Evolutionary conservation across 2,329 filamentous ascomycete species (phyloP), one percentile per base, ranked within the genome.

Genomic region (Dendrostoma leiphaemia): DNA sequence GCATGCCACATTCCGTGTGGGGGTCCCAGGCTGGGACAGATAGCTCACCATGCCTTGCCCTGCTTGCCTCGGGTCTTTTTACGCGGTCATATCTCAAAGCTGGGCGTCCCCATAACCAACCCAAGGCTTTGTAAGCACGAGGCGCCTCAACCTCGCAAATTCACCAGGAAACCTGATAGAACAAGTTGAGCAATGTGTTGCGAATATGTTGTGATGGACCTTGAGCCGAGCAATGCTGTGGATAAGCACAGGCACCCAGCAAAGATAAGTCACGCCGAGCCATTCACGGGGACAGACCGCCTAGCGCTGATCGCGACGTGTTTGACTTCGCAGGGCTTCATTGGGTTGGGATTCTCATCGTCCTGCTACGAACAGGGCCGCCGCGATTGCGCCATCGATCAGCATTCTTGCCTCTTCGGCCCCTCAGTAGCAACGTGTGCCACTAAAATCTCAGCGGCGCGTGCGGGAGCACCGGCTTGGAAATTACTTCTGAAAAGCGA

Each of bases 161-260:
- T 4, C 2, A 17, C 15, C 26, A 32, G 50, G 23, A 19, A 17
- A 49, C 12, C 13, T 17, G 34, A 51, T 55, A 43, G n/a, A 48
- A 35, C 52, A 49, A 51, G 38, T 19, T 47, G 45, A 48, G 37
- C 52, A 38, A 57, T 43, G 34, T 44, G 45, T 54, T 24, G 55
- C 55, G 48, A 57, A 54, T 51, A 55, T 57, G 51, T 55, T 54
- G 55, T 48, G 48, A 54, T 55, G 44, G 32, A 26, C 21, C 24
- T 9, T 24, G 9, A 21, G 24, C 19, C 26, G 28, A 31, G 31
- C 21, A 48, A 31, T 44, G 26, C 13, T 3, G 37, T 41, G 23
- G 6, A 29, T 38, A 24, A 29, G 50, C 34, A 31, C 28, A 32
- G 37, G 51, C 35, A 40, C 21, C 29, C 32, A 37, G 10, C 28